Base-by-base conservation (phyloP, 352 stramenopile genomes). In the Globisporangium mamillatum region DNA sequence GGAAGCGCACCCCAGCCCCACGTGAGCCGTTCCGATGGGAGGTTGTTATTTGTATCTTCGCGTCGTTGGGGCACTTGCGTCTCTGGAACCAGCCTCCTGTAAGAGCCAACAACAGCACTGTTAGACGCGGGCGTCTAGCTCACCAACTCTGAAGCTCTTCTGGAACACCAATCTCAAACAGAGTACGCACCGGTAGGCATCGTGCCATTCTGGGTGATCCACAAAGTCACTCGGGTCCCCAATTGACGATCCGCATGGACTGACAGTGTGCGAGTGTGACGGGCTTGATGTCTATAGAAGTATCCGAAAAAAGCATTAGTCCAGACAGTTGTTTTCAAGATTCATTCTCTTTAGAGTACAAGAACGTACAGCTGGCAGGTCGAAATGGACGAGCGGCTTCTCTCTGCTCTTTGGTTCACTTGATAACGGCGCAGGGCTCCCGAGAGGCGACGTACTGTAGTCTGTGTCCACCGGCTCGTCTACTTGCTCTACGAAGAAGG, bases 401-500 rank as follows among this genome's bases (percentile, higher is more conserved):
- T 46, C 32, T 32, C 18, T 48, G 52, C 34, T 54, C 34, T 20
- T 44, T 12, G 9, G 32, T 0, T 52, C 52, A 8, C 41, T 57
- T 2, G 25, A 24, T 18, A 74, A 38, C 1, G 73, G 20, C 66
- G 38, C 67, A 7, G 86, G 82, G 61, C 81, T 91, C 16, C 65
- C 74, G 10, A 91, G 67, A 5, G 86, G 82, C 24, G 86, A 93
- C 29, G 82, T 89, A 27, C 67, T 76, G 69, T 91, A 91, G 53
- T 91, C 85, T 1, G 87, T 78, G 22, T 87, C 77, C 20, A 89
- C 82, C 1, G 76, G 79, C 44, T 87, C 72, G 10, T 86, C 68
- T 60, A 87, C 80, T 52, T 79, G 66, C 41, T 91, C 79, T 6
- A 93, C 81, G 65, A 95, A 95, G 75, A 90, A 92, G 6, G 82